phyloP scores from a whole-genome alignment of 2,329 filamentous ascomycete genomes.

The Colletotrichum liriopes region DNA sequence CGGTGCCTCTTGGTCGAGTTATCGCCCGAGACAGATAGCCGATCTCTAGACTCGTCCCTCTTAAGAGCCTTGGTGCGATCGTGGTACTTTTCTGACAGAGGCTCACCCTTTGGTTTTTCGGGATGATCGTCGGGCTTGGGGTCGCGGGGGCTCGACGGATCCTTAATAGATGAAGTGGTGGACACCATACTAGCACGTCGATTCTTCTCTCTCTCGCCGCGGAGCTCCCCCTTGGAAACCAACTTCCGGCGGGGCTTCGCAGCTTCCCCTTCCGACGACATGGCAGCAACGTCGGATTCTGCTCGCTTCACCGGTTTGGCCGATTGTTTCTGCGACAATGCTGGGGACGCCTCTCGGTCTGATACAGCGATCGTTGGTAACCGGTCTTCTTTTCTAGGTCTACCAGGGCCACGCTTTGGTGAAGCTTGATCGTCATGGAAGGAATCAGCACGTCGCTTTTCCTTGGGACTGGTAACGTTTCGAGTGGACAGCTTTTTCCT shows the following conservation, averaged over 20 bases:
- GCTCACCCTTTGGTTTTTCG: constrained; percentile 63
- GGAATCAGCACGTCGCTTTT: constrained; percentile 64
- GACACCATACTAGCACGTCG: constrained; percentile 72
- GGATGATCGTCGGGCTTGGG: constrained; percentile 62
- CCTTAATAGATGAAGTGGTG: constrained; percentile 67
- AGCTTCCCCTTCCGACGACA: constrained; percentile 71
- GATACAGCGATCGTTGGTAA: constrained; percentile 63
- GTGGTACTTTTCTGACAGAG: constrained; percentile 68
- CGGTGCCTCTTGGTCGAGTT: constrained; percentile 71
- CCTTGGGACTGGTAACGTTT: constrained; percentile 61
- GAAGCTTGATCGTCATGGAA: constrained; percentile 63
- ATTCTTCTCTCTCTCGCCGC: constrained; percentile 72
- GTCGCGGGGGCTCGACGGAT: constrained; percentile 69
- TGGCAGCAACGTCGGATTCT: constrained; percentile 67
- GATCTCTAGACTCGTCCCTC: constrained; percentile 73
- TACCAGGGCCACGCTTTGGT: constrained; percentile 67
- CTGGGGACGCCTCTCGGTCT: constrained; percentile 69
- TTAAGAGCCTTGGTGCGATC: constrained; percentile 74
- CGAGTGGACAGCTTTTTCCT: constrained; percentile 61
- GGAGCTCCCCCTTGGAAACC: constrained; percentile 74
- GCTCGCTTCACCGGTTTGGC: constrained; percentile 64
- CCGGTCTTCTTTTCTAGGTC: constrained; percentile 70
- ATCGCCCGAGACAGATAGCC: constrained; percentile 66
- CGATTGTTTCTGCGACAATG: constrained; percentile 61
- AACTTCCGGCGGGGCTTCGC: constrained; percentile 75